Evolutionary conservation across 352 stramenopile species (phyloP).

Genomic region (Pythium periplocum): DNA sequence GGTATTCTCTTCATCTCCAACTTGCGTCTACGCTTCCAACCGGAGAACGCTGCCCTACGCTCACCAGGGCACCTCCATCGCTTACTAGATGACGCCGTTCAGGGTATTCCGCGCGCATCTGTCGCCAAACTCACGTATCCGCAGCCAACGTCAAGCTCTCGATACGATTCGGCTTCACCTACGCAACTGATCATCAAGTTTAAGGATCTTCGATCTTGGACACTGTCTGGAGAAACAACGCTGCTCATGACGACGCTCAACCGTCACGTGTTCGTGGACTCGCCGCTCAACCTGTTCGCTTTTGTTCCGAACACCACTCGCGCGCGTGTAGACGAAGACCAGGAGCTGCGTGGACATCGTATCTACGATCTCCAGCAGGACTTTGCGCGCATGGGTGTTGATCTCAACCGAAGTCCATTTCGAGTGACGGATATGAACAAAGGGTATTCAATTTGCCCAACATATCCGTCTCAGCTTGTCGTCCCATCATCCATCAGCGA

Average conservation of each 20-base stretch:
- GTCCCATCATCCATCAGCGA: slow-evolving; percentile 66
- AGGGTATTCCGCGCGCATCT: slow-evolving; percentile 51
- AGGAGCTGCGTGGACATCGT: slow-evolving; percentile 36
- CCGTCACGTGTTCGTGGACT: slow-evolving; percentile 66
- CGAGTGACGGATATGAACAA: slow-evolving; percentile 63
- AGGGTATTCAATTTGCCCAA: slow-evolving; percentile 69
- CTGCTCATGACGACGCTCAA: slow-evolving; percentile 68
- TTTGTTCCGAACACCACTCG: slow-evolving; percentile 22
- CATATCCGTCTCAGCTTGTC: slow-evolving; percentile 73
- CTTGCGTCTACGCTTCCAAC: slow-evolving; percentile 72
- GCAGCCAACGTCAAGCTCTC: slow-evolving; percentile 28
- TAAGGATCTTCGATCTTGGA: slow-evolving; percentile 72
- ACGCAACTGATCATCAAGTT: slow-evolving; percentile 74
- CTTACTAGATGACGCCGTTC: slow-evolving; percentile 54
- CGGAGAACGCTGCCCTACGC: slow-evolving; percentile 35
- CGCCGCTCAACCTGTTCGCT: slow-evolving; percentile 62
- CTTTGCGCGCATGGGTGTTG: slow-evolving; percentile 71
- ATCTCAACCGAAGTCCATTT: slow-evolving; percentile 31
- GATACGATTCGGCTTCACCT: slow-evolving; percentile 28
- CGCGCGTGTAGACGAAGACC: slow-evolving; percentile 17
- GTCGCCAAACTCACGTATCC: slow-evolving; percentile 72
- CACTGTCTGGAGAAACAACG: slow-evolving; percentile 50
- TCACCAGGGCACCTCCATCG: slow-evolving; percentile 39
- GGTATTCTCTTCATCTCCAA: slow-evolving; percentile 60
- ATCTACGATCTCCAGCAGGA: slow-evolving; percentile 66